A percentile compares a stretch with the other conserved stretches of the same genome.
Conservation (phyloP, 1,139 yeast species). For the Pneumocystis sp. region DNA sequence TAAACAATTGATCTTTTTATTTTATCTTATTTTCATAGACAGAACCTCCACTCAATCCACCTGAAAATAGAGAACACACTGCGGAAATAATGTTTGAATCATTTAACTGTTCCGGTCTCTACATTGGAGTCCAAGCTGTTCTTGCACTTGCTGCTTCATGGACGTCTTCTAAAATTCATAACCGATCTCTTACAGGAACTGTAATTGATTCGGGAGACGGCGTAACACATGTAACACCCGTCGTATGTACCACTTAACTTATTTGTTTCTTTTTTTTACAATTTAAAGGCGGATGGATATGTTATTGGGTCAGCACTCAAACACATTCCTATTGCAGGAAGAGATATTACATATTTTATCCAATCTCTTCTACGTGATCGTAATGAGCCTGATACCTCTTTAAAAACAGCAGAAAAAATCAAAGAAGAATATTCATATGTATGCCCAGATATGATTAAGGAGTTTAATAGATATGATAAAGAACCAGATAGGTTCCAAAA, state of each 20-base stretch:
- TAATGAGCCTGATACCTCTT: conserved; percentile 85
- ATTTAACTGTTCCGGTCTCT: conserved; percentile 94
- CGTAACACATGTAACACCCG: conserved; percentile 97
- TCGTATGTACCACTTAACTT: conserved; percentile 20
- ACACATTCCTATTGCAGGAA: conserved; percentile 95
- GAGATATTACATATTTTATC: conserved; percentile 88
- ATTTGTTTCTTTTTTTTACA: background rate
- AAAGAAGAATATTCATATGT: conserved; percentile 95
- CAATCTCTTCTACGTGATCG: conserved; percentile 90
- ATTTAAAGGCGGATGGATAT: conserved; percentile 72
- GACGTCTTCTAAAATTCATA: conserved; percentile 92
- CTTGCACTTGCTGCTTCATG: conserved; percentile 96
- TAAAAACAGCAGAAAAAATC: conserved; percentile 90
- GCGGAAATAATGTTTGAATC: conserved; percentile 98
- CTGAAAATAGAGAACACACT: conserved; percentile 94
- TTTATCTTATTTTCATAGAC: conserved; percentile 28
- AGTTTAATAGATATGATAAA: conserved; percentile 84
- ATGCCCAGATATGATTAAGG: conserved; percentile 93
- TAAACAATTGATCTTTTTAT: background rate
- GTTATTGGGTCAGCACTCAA: conserved; percentile 95
- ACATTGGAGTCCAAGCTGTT: conserved; percentile 97
- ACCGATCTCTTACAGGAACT: conserved; percentile 91
- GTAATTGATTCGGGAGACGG: conserved; percentile 97
- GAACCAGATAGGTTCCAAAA: conserved; percentile 91
- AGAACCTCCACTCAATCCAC: conserved; percentile 97